Conservation (phyloP, 768 basidiomycete species). For the Lactarius hatsudake region DNA sequence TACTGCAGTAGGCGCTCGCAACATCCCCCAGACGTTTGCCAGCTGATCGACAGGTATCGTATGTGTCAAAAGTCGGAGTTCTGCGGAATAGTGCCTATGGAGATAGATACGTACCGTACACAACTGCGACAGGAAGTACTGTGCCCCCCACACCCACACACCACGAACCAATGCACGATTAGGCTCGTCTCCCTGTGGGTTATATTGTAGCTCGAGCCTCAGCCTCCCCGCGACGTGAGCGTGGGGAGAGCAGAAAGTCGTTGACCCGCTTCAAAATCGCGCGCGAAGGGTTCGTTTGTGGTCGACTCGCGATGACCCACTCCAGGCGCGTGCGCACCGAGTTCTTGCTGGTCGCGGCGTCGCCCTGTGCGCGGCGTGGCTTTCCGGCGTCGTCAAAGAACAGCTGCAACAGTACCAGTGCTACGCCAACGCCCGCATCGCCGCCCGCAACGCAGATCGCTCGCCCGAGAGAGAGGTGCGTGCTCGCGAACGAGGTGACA, state of each 20-base stretch:
- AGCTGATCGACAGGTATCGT: background rate
- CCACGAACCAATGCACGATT: background rate
- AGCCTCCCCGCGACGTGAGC: background rate
- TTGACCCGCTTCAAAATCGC: constrained; percentile 78
- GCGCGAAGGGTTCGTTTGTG: constrained; percentile 79
- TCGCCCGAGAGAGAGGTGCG: constrained; percentile 38
- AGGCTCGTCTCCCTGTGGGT: background rate
- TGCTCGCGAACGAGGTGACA: constrained; percentile 45
- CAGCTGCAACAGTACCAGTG: constrained; percentile 52
- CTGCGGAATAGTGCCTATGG: background rate
- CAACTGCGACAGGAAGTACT: background rate
- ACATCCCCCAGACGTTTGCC: background rate
- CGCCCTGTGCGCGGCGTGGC: background rate
- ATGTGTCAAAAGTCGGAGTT: background rate
- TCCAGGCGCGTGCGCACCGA: constrained; percentile 72
- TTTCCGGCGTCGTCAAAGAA: constrained; percentile 57
- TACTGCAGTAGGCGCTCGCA: background rate
- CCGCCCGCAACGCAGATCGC: constrained; percentile 56
- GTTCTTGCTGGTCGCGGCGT: constrained; percentile 46
- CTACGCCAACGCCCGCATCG: constrained; percentile 63
- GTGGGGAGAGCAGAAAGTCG: constrained; percentile 57
- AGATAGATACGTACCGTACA: background rate
- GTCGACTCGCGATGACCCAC: constrained; percentile 77
- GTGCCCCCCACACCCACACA: background rate
- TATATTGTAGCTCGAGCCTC: background rate